Base-by-base conservation (phyloP, 495 filamentous ascomycete species). In the Endocarpon pusillum region DNA sequence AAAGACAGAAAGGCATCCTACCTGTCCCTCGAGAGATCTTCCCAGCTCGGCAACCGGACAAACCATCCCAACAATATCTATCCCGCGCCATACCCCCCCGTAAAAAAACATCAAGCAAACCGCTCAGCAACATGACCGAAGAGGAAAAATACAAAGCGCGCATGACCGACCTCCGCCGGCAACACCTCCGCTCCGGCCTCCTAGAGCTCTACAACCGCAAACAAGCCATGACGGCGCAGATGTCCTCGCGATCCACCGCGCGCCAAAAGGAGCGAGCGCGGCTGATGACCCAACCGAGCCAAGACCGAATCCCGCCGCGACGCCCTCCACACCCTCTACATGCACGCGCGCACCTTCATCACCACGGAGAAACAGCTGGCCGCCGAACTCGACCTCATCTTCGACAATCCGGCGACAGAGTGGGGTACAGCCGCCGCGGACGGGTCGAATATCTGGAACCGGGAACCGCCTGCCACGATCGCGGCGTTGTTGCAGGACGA, bases 21-120 rank as follows among this genome's bases (percentile, higher is more conserved):
- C 80, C 80, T 6, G 60, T 71, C 4, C 81, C 80, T 20, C 66
- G 75, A 35, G 58, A 73, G 33, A 48, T 84, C 34, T 82, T 84
- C 49, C 62, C 63, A 0, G 38, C 43, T 41, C 51, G 56, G 23
- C 50, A 53, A 36, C 44, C 45, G 10, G 57, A 72, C 42, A 74
- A 75, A 48, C 58, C 67, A 20, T 55, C 61, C 21, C 42, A 60
- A 21, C 51, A 54, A 38, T 79, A 74, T 51, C 44, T 77, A 34
- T 50, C 51, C 34, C 52, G 51, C 18, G 60, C 50, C 2, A 59
- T 63, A 26, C 57, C 56, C 0, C 33, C 42, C 12, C 62, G 59
- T 4, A 33, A 7, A 14, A 5, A 17, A 6, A 43, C 19, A 45
- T 51, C 12, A 42, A 53, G 33, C 51, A 44, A 34, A 33, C 37